These are phyloP conservation scores for Penicillium sclerotigenum DNA, from an alignment of 2,329 filamentous ascomycete species.

Conservation along the genomic window DNA sequence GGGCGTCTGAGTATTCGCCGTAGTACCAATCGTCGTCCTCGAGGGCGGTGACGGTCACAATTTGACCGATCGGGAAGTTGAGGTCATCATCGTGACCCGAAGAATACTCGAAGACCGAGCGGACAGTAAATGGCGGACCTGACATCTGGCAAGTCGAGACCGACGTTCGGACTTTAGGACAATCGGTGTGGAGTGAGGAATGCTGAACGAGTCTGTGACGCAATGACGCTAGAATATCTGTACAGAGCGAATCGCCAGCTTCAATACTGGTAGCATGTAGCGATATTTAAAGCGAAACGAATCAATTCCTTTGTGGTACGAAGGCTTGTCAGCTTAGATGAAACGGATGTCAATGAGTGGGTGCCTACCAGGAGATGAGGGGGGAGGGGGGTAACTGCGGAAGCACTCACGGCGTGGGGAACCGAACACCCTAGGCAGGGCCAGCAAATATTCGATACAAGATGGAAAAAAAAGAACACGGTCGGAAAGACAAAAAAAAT, in stretches of 20 bases:
- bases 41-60: slow-evolving; percentile 89
- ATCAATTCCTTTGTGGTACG: slow-evolving; percentile 22
- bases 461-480: neutral
- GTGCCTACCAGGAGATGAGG: slow-evolving; percentile 26
- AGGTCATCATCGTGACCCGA: slow-evolving; percentile 95
- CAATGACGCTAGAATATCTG: slow-evolving; percentile 16
- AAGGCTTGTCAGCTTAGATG: slow-evolving; percentile 30
- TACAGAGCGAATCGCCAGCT: slow-evolving; percentile 23
- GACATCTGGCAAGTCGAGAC: slow-evolving; percentile 57
- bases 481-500: slow-evolving; percentile 3
- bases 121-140: slow-evolving; percentile 79
- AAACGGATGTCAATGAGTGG: slow-evolving; percentile 26
- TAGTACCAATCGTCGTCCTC: slow-evolving; percentile 94
- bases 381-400: slow-evolving; percentile 15
- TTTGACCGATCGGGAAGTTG: slow-evolving; percentile 76
- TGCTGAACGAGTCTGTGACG: slow-evolving; percentile 15
- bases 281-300: slow-evolving; percentile 12
- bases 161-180: slow-evolving; percentile 21
- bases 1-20: slow-evolving; percentile 77
- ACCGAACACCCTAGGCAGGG: slow-evolving; percentile 10
- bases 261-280: slow-evolving; percentile 22
- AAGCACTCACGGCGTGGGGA: slow-evolving; percentile 12
- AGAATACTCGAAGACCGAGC: slow-evolving; percentile 89
- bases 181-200: slow-evolving; percentile 24
- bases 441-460: slow-evolving; percentile 8